These are phyloP conservation scores for Leccinum obscurum DNA, from an alignment of 768 basidiomycete species.

Conservation along the genomic window DNA sequence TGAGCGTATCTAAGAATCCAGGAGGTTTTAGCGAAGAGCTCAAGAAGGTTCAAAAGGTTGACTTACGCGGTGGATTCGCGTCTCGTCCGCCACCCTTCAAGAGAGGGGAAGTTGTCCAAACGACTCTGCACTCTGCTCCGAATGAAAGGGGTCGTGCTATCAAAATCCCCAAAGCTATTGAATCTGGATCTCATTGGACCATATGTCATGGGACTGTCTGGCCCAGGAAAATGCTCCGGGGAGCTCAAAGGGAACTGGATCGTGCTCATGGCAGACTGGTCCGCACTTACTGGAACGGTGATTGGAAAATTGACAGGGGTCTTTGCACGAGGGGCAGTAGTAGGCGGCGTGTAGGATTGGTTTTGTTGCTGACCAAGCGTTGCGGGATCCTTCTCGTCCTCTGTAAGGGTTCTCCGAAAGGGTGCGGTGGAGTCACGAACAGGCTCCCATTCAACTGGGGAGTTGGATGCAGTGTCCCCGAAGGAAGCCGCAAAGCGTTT, in stretches of 20 bases:
- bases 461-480: constrained; percentile 52
- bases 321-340: constrained; percentile 44
- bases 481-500: constrained; percentile 55
- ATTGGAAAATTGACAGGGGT: constrained; percentile 60
- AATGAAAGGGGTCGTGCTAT: constrained; percentile 74
- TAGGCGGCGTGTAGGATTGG: constrained; percentile 19
- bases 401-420: constrained; percentile 70
- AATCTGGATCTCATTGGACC: constrained; percentile 59
- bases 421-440: constrained; percentile 62
- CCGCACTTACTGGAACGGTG: constrained; percentile 49
- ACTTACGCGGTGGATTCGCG: constrained; percentile 89
- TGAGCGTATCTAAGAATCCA: constrained; percentile 62
- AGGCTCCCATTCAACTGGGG: constrained; percentile 52
- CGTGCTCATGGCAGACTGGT: constrained; percentile 56
- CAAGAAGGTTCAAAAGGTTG: constrained; percentile 3
- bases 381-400: constrained; percentile 69
- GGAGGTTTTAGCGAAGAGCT: constrained; percentile 1
- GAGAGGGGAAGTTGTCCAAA: constrained; percentile 51
- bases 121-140: constrained; percentile 84
- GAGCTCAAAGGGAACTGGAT: constrained; percentile 82
- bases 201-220: constrained; percentile 56
- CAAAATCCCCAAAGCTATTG: constrained; percentile 72
- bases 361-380: constrained; percentile 42
- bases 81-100: constrained; percentile 84
- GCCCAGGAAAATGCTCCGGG: constrained; percentile 56